These are phyloP conservation scores for Huntiella moniliformis DNA, from an alignment of 2,329 filamentous ascomycete species.

Conservation along the genomic window DNA sequence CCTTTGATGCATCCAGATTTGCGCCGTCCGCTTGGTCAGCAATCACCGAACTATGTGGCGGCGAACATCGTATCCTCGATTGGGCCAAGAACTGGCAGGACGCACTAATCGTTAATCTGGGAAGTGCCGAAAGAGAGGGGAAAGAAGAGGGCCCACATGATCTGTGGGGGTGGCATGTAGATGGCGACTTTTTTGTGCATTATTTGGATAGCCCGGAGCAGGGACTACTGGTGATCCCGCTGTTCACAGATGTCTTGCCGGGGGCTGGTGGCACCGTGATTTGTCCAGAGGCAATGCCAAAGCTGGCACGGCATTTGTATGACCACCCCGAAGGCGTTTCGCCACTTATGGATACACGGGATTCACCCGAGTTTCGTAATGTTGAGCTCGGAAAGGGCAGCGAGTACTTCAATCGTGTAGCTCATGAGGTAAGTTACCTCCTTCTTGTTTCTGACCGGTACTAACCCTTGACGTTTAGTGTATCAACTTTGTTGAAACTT, in stretches of 20 bases:
- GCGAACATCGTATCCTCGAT: slow-evolving; percentile 33
- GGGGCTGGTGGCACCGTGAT: slow-evolving; percentile 47
- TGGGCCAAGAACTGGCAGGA: slow-evolving; percentile 42
- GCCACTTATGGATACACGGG: slow-evolving; percentile 43
- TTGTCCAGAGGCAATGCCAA: slow-evolving; percentile 38
- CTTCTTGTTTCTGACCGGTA: background rate
- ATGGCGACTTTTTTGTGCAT: slow-evolving; percentile 55
- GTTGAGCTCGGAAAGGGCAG: slow-evolving; percentile 21
- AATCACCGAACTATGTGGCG: slow-evolving; percentile 47
- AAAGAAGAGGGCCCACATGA: slow-evolving; percentile 31
- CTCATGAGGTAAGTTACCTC: slow-evolving; percentile 13
- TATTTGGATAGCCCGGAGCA: slow-evolving; percentile 55
- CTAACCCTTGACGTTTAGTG: slow-evolving; percentile 15
- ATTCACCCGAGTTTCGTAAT: slow-evolving; percentile 25
- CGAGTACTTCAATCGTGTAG: slow-evolving; percentile 26
- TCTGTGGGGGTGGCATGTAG: slow-evolving; percentile 45
- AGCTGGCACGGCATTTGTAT: slow-evolving; percentile 37
- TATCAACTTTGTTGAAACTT: slow-evolving; percentile 34
- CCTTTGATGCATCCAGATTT: slow-evolving; percentile 33
- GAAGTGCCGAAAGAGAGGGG: slow-evolving; percentile 32
- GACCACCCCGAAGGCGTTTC: slow-evolving; percentile 46
- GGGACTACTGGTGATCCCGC: slow-evolving; percentile 45
- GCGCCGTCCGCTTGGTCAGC: slow-evolving; percentile 48
- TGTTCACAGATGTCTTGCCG: slow-evolving; percentile 43
- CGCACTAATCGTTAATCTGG: slow-evolving; percentile 51